Evolutionary conservation across 768 basidiomycete genomes (phyloP).

Genomic region (Suillus luteus): DNA sequence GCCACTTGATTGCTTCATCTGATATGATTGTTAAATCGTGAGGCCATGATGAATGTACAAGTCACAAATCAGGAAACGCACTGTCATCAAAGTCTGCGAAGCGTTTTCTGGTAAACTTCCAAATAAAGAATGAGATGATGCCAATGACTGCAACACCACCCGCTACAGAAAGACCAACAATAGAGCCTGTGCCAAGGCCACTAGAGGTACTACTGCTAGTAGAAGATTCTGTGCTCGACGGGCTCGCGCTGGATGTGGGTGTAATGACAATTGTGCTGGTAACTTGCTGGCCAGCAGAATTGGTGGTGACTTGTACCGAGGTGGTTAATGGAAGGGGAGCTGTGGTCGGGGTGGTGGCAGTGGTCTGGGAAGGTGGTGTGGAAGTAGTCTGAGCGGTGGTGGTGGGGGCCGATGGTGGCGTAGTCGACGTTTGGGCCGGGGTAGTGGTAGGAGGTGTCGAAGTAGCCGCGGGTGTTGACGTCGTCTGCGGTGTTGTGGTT

Average conservation of each 20-base stretch:
- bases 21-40: slow-evolving; percentile 9
- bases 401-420: slow-evolving; percentile 3
- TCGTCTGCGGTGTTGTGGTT: slow-evolving; percentile 12
- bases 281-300: slow-evolving; percentile 31
- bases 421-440: slow-evolving; percentile 8
- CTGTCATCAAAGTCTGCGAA: slow-evolving; percentile 77
- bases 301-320: slow-evolving; percentile 24
- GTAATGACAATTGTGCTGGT: slow-evolving; percentile 26
- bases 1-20: slow-evolving; percentile 92
- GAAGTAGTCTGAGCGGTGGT: slow-evolving; percentile 3
- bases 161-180: slow-evolving; percentile 79
- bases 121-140: slow-evolving; percentile 73
- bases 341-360: slow-evolving; percentile 10
- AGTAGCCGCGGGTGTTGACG: not conserved
- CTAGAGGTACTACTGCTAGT: slow-evolving; percentile 24
- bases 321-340: slow-evolving; percentile 17
- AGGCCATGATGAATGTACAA: slow-evolving; percentile 12
- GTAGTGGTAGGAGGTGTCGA: slow-evolving; percentile 14
- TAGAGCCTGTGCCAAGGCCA: slow-evolving; percentile 68
- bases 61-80: slow-evolving; percentile 42
- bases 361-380: slow-evolving; percentile 14
- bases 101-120: slow-evolving; percentile 86
- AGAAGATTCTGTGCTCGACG: slow-evolving; percentile 27
- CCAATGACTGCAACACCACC: slow-evolving; percentile 76
- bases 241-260: slow-evolving; percentile 25